Base-by-base conservation (phyloP, 805 yeast genomes). In the Spathaspora hagerdaliae region DNA sequence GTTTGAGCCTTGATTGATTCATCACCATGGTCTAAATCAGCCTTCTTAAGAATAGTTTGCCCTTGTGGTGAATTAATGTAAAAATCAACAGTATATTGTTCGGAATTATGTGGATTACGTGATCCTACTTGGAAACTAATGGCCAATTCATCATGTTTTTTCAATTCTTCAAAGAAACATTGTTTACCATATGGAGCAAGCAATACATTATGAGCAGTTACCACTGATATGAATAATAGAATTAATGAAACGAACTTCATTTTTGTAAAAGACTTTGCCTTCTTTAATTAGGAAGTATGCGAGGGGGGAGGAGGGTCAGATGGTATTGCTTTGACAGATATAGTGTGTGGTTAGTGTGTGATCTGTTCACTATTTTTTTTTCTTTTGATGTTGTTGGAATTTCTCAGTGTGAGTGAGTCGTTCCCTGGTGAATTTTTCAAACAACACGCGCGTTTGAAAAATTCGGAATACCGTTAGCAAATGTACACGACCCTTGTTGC, bases 51-150 rank as follows among this genome's bases (percentile, higher is more conserved):
- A 24, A 82, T 62, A 35, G 80, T 71, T 54, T 77, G 73, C 14
- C 84, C 67, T 42, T 59, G 63, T 43, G 75, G 77, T 33, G 65
- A 60, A 19, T 57, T 55, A 48, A 72, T 61, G 50, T 55, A 74
- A 64, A 91, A 89, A 61, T 89, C 96, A 40, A 77, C 71, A 10
- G 67, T 72, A 51, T 81, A 69, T 60, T 86, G 94, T 45, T 79
- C 82, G 29, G 82, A 75, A 42, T 87, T 78, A 48, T 75, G 76
- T 36, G 85, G 82, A 56, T 88, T 85, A 67, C 97, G 81, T 59
- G 91, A 89, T 53, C 97, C 97, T 43, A 87, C 95, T 70, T 92
- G 99, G 79, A 85, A 92, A 41, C 89, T 77, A 50, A 92, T 83
- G 14, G 96, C 85, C 54, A 92, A 73, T 64, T 86, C 89, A 67